Base-by-base conservation (phyloP, 2,329 filamentous ascomycete species). In the Phialophora expanda region DNA sequence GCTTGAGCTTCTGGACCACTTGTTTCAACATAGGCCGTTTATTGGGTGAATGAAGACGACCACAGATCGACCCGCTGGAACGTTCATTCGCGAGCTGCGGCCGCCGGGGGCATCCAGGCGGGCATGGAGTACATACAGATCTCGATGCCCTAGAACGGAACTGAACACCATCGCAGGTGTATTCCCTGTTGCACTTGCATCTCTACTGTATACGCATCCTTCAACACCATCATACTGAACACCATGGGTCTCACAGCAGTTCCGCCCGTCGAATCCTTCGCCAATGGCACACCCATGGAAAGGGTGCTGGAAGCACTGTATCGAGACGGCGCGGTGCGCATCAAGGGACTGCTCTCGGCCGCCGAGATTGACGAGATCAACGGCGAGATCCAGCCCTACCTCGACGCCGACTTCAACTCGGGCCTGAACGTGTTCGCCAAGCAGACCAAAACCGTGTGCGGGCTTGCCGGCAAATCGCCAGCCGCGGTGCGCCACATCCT, bases 401-500 rank as follows among this genome's bases (percentile, higher is more conserved):
- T 61, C n/a, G 57, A 61, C 44, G 57, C 57, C 9, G 57, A 61
- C 20, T 61, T 22, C 44, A 61, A 61, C 24, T 61, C 57, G 7
- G 57, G 57, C 3, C 44, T 61, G 14, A 34, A 61, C 4, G 57
- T 61, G 4, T 61, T 61, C 20, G 57, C 57, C 38, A 61, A 61
- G 22, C 11, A 61, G 20, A 61, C 57, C 4, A 61, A 61, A 28
- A 61, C 57, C 7, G 57, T 61, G n/a, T 61, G 57, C 17, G 57
- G 57, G 3, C 57, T 61, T 1, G 57, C 57, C 28, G 57, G 57
- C n/a, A 61, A 61, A 34, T 61, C 57, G 14, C 57, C 57, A 8
- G 28, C n/a, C 1, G 57, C 57, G 11, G 57, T 61, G 38, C 57
- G 46, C 17, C n/a, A 38, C 14, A 61, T 61, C 17, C 46, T 61